Evolutionary conservation across 192 early-diverging fungal genomes (phyloP).

Genomic region (Spizellomyces sp.): DNA sequence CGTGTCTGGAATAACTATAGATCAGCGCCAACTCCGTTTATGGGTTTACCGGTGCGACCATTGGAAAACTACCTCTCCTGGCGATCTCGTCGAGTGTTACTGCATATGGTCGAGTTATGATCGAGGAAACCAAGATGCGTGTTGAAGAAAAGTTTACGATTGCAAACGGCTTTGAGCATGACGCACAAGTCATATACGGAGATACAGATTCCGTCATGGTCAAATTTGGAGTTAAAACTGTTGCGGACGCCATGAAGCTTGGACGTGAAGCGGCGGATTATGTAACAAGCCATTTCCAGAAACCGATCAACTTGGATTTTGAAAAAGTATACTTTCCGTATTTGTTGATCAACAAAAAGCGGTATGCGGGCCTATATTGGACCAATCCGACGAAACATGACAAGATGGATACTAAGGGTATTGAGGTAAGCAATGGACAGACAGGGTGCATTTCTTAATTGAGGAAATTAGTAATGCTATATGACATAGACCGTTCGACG

Average conservation of each 20-base stretch:
- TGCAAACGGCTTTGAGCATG: conserved; percentile 82
- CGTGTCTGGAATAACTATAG: conserved; percentile 29
- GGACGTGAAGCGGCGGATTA: conserved; percentile 81
- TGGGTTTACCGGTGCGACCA: conserved; percentile 94
- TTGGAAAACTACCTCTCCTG: conserved; percentile 88
- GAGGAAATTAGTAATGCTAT: not conserved
- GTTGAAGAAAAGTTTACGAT: conserved; percentile 84
- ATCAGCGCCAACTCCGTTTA: conserved; percentile 97
- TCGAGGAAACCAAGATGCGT: conserved; percentile 79
- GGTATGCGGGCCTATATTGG: conserved; percentile 98
- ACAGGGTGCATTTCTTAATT: not conserved
- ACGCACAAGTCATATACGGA: conserved; percentile 94
- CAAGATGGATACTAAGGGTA: conserved; percentile 96
- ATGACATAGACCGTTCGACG: conserved; percentile 82
- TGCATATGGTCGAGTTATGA: conserved; percentile 95
- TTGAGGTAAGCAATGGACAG: conserved; percentile 67
- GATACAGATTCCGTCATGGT: conserved; percentile 99
- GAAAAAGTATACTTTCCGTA: conserved; percentile 99
- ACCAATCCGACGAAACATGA: conserved; percentile 90
- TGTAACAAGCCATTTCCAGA: conserved; percentile 85
- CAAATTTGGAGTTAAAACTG: conserved; percentile 82
- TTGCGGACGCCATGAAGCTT: conserved; percentile 85
- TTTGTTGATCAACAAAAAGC: conserved; percentile 97
- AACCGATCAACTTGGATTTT: conserved; percentile 98
- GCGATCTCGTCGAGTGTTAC: conserved; percentile 94